Evolutionary conservation across 208 protist genomes (phyloP).

Genomic region (Leishmania martiniquensis): DNA sequence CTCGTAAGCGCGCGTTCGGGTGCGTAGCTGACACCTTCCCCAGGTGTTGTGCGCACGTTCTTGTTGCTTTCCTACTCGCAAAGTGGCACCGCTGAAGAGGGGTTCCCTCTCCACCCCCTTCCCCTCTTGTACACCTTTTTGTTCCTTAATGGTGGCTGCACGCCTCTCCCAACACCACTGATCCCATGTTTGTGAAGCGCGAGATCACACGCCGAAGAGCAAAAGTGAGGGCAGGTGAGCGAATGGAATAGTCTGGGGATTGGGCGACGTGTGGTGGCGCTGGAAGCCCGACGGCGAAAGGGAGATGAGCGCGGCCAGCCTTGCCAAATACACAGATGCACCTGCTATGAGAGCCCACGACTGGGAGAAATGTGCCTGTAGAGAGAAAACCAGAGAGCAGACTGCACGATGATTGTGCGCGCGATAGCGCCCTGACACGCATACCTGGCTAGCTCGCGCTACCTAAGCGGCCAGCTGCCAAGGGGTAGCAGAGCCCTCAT

Average conservation of each 20-base stretch:
- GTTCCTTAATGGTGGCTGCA: neutral
- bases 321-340: neutral
- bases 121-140: neutral
- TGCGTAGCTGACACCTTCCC: neutral
- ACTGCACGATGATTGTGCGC: neutral
- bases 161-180: neutral
- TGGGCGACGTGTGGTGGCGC: neutral
- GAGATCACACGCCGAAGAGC: neutral
- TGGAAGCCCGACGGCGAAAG: neutral
- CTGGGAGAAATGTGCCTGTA: neutral
- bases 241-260: neutral
- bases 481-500: neutral
- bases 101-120: neutral
- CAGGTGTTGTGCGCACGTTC: neutral
- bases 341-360: neutral
- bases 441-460: neutral
- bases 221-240: neutral
- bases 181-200: neutral
- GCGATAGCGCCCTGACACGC: neutral
- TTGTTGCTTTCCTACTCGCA: neutral
- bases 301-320: neutral
- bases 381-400: neutral
- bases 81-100: neutral
- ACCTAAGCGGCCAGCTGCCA: neutral
- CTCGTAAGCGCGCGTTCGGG: neutral